Conservation (phyloP, 2,329 filamentous ascomycete genomes). For the Cladosporium sp. region DNA sequence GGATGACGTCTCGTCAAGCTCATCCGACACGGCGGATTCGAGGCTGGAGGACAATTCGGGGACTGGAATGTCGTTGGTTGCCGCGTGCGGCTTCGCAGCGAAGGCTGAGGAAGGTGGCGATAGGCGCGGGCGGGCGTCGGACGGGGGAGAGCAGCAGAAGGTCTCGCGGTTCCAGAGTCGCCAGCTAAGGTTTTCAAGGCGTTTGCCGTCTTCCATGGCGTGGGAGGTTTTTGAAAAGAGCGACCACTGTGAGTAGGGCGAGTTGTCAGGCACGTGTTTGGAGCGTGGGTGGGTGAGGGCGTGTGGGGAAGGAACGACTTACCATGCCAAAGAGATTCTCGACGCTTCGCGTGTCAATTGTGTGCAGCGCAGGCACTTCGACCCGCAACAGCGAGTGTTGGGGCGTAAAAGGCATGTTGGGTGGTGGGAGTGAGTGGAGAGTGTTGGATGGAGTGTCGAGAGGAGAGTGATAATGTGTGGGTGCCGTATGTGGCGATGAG, state of each 20-base stretch:
- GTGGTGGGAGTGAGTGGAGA: background rate
- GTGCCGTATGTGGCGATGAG: slow-evolving; percentile 11
- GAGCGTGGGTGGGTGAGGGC: background rate
- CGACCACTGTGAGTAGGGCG: slow-evolving; percentile 37
- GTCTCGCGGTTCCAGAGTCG: slow-evolving; percentile 90
- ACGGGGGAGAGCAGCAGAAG: slow-evolving; percentile 65
- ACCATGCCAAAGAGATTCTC: slow-evolving; percentile 89
- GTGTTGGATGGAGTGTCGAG: background rate
- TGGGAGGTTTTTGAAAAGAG: slow-evolving; percentile 94
- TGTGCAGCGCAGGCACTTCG: slow-evolving; percentile 86
- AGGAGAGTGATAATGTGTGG: background rate
- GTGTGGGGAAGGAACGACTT: slow-evolving; percentile 13
- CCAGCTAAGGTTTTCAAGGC: slow-evolving; percentile 95
- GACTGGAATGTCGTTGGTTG: slow-evolving; percentile 26
- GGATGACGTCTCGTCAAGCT: slow-evolving; percentile 43
- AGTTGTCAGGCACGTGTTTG: slow-evolving; percentile 7
- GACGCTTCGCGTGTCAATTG: slow-evolving; percentile 87
- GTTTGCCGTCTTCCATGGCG: slow-evolving; percentile 85
- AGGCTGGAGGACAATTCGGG: slow-evolving; percentile 46
- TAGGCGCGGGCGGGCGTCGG: background rate
- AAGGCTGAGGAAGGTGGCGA: slow-evolving; percentile 2
- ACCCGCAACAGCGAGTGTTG: slow-evolving; percentile 84
- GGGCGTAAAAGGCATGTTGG: slow-evolving; percentile 76
- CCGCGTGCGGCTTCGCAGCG: slow-evolving; percentile 20
- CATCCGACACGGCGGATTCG: slow-evolving; percentile 39